Evolutionary conservation across 768 basidiomycete species (phyloP), one percentile per base, ranked within the genome.

Genomic region (Infundibulicybe gibba): DNA sequence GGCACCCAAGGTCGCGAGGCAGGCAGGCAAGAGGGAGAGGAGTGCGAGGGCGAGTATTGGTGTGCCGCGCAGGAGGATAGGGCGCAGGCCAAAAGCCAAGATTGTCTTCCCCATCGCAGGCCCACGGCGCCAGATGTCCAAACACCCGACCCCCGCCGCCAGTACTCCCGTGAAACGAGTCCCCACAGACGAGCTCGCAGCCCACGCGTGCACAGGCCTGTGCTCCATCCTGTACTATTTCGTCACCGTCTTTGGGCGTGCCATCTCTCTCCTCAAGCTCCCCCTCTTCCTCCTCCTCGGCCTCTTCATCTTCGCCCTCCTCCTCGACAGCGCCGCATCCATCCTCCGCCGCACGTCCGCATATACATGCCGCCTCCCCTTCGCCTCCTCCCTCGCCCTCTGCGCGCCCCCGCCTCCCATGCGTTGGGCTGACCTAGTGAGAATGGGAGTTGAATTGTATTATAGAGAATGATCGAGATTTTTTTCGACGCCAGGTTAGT

Each of bases 381-480:
- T n/a, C n/a, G n/a, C n/a, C n/a, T n/a, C n/a, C n/a, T n/a, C n/a
- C n/a, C n/a, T n/a, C n/a, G n/a, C n/a, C n/a, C n/a, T n/a, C n/a
- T n/a, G n/a, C n/a, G n/a, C n/a, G n/a, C n/a, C n/a, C 87, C 88
- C 2, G 71, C 77, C 13, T 59, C 88, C 30, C 80, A 79, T 75
- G 1, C 56, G 63, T 44, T 75, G 74, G 71, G 78, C 82, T 0
- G 79, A 88, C 60, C 89, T 81, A n/a, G n/a, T n/a, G n/a, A n/a
- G n/a, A n/a, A n/a, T n/a, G n/a, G n/a, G n/a, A n/a, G n/a, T n/a
- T n/a, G n/a, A n/a, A n/a, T n/a, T n/a, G n/a, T n/a, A n/a, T n/a
- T n/a, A n/a, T n/a, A n/a, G n/a, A n/a, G n/a, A n/a, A n/a, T n/a
- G n/a, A n/a, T n/a, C n/a, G n/a, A n/a, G n/a, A n/a, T n/a, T n/a